Evolutionary conservation across 2,329 filamentous ascomycete species (phyloP).

Genomic region (Ceratocystis ficicola): DNA sequence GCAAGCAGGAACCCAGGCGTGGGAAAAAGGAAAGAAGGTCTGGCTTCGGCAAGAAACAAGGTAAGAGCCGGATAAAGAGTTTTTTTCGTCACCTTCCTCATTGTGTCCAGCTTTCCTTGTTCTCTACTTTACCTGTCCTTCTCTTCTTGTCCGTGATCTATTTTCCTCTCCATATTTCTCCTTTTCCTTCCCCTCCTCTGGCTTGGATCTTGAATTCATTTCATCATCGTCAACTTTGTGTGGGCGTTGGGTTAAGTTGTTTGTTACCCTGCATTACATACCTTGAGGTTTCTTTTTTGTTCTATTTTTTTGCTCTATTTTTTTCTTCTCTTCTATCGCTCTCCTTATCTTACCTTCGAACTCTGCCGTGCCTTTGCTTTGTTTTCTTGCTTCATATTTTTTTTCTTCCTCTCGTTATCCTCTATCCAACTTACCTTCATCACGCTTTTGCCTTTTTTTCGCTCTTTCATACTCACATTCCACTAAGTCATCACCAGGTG

Average conservation of each 20-base stretch:
- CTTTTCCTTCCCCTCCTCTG: conserved; percentile 6
- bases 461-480: not conserved
- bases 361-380: not conserved
- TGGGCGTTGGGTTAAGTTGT: conserved; percentile 16
- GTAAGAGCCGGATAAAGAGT: conserved; percentile 5
- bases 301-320: conserved; percentile 1
- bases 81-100: not conserved
- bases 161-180: not conserved
- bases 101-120: not conserved
- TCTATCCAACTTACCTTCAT: not conserved
- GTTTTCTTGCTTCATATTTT: conserved; percentile 13
- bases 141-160: conserved; percentile 6
- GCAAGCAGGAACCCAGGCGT: not conserved
- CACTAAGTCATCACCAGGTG: not conserved
- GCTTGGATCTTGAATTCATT: not conserved
- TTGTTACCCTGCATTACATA: conserved; percentile 19
- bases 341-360: not conserved
- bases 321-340: conserved; percentile 12
- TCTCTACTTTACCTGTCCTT: conserved; percentile 6
- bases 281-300: conserved; percentile 6
- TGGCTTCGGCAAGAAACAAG: not conserved
- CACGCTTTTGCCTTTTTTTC: too few relatives aligned
- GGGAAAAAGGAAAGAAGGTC: conserved; percentile 7
- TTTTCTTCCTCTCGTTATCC: conserved; percentile 5
- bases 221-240: conserved; percentile 9